Base-by-base conservation (phyloP, 2,329 filamentous ascomycete genomes). In the Alternaria burnsii region DNA sequence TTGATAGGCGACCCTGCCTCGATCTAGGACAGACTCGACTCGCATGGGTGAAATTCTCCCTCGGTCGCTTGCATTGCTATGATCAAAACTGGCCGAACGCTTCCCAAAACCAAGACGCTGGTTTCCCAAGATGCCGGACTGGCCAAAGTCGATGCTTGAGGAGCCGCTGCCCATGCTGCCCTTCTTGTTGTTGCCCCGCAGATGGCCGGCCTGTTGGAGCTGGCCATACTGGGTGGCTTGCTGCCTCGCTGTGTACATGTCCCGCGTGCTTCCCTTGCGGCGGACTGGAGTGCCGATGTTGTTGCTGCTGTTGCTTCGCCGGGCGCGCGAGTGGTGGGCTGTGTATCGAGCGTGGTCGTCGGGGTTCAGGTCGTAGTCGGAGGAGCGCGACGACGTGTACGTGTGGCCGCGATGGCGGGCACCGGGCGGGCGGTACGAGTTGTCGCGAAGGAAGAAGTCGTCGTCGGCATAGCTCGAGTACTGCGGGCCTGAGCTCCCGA, bases 221-320 rank as follows among this genome's bases (percentile, higher is more conserved):
- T 75, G 72, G 11, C 70, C 71, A 50, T 72, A 70, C 28, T 69
- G 62, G 34, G 62, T 63, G 52, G 69, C 75, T 40, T 65, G 28
- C 26, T 67, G 68, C 8, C 69, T 71, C 58, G 69, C 59, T 55
- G 66, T 30, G 43, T 66, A 71, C 1, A 60, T 64, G 52, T 78
- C 74, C 75, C 81, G 63, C 71, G 78, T 57, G 62, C 74, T 78
- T 30, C 74, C 70, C 43, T 71, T 76, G 18, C 73, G 65, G 57
- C 59, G 69, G 44, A 76, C 64, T 9, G 65, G 65, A 20, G 62
- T 64, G 30, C 69, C 73, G 70, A 90, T 89, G 74, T 89, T 91
- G 36, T 91, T 92, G 76, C 89, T 91, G 82, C 91, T 94, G 75
- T 93, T 93, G 80, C 92, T 95, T 59, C 91, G 87, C 60, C 89